Conservation (phyloP, 805 yeast species). For the Candida broadrunensis region DNA sequence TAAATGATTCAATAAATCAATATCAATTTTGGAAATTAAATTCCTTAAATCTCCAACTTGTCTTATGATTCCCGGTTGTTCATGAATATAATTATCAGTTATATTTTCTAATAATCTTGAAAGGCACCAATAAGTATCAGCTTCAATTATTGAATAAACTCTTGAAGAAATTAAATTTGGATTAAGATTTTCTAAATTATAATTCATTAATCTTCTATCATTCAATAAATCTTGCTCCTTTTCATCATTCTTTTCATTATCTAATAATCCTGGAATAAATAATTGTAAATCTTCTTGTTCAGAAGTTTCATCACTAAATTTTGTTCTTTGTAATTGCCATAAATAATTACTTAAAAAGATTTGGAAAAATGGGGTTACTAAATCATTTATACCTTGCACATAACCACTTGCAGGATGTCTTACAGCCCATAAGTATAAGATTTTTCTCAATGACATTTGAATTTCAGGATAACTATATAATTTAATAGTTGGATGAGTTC, state of each 20-base stretch:
- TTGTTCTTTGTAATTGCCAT: slow-evolving; percentile 36
- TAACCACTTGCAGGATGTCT: slow-evolving; percentile 98
- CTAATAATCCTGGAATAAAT: slow-evolving; percentile 36
- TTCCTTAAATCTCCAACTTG: slow-evolving; percentile 82
- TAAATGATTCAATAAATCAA: slow-evolving; percentile 69
- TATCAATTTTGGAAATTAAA: slow-evolving; percentile 77
- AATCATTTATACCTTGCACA: slow-evolving; percentile 95
- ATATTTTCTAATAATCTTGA: slow-evolving; percentile 89
- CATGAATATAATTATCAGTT: slow-evolving; percentile 95
- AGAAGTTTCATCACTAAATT: neutral
- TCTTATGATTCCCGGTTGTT: slow-evolving; percentile 94
- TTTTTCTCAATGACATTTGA: slow-evolving; percentile 75
- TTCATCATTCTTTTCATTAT: slow-evolving; percentile 19
- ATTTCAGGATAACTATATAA: slow-evolving; percentile 68
- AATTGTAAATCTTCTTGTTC: slow-evolving; percentile 15
- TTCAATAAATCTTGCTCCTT: slow-evolving; percentile 21
- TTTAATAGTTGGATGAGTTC: slow-evolving; percentile 84
- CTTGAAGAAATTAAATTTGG: slow-evolving; percentile 58
- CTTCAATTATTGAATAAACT: slow-evolving; percentile 72
- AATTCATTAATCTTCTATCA: slow-evolving; percentile 22
- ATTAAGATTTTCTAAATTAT: slow-evolving; percentile 54
- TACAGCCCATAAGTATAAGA: slow-evolving; percentile 90
- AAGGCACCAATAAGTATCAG: slow-evolving; percentile 96
- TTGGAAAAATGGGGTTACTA: slow-evolving; percentile 90
- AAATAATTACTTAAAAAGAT: slow-evolving; percentile 71